Evolutionary conservation across 108 stramenopile species (phyloP).

Genomic region (Nitzschia putrida): DNA sequence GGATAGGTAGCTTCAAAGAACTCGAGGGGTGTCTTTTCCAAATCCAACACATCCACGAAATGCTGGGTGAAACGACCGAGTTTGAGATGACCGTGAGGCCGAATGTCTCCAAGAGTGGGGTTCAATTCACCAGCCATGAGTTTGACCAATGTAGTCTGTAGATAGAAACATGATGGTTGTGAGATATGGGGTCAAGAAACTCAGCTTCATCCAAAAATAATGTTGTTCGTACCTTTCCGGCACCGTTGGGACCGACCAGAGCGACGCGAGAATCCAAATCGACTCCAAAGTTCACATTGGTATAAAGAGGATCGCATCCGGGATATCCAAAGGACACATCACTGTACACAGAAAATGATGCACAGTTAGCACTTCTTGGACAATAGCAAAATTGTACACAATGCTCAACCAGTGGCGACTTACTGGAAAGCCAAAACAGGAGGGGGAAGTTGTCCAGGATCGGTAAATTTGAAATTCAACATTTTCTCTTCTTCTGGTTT

Average conservation of each 20-base stretch:
- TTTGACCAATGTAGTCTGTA: conserved; percentile 58
- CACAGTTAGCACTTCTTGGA: no score
- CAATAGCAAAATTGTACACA: no score
- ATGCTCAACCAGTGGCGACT: neutral
- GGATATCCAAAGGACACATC: conserved; percentile 97
- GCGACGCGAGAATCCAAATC: conserved; percentile 98
- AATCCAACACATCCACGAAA: conserved; percentile 96
- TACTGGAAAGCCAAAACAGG: conserved; percentile 94
- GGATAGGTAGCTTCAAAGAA: conserved; percentile 90
- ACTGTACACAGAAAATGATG: neutral
- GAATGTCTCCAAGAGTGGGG: conserved; percentile 91
- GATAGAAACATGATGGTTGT: neutral
- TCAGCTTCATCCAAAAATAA: neutral
- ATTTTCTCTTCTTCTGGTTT: conserved; percentile 94
- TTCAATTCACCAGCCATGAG: conserved; percentile 91
- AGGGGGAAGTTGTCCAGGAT: conserved; percentile 95
- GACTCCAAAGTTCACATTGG: conserved; percentile 93
- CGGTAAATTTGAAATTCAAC: conserved; percentile 93
- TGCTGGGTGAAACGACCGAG: conserved; percentile 98
- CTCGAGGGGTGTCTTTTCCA: conserved; percentile 93
- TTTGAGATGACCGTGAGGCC: conserved; percentile 95
- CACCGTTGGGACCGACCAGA: conserved; percentile 93
- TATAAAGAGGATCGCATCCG: conserved; percentile 89
- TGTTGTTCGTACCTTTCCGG: conserved; percentile 52
- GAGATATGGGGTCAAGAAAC: neutral